phyloP scores from a whole-genome alignment of 2,329 filamentous ascomycete species.

The Colletotrichum liaoningense region DNA sequence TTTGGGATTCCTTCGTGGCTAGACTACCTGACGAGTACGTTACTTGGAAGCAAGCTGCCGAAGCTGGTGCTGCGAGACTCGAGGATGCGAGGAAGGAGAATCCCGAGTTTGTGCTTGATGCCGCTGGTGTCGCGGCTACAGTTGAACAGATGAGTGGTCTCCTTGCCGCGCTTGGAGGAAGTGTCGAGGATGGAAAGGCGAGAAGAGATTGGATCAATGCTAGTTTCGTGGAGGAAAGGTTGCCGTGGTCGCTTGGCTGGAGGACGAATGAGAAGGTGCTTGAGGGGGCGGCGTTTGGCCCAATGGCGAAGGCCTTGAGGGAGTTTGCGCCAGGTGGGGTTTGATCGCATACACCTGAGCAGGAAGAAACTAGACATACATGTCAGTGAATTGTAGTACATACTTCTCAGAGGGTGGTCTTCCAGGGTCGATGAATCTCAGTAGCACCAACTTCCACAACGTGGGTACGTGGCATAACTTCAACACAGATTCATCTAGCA shows the following conservation, averaged over 20 bases:
- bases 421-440: neutral
- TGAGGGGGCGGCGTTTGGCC: neutral
- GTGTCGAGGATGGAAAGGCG: conserved; percentile 10
- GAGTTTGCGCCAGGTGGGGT: conserved; percentile 11
- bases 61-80: conserved; percentile 13
- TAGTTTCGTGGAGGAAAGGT: conserved; percentile 10
- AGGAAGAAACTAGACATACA: neutral
- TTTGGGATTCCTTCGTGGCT: conserved; percentile 7
- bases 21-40: conserved; percentile 8
- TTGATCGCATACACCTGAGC: neutral
- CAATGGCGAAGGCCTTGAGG: conserved; percentile 4
- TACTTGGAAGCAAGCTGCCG: conserved; percentile 18
- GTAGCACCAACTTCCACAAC: neutral
- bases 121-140: neutral
- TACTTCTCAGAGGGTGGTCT: neutral
- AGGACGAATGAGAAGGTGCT: neutral
- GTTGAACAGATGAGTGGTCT: conserved; percentile 18
- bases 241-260: conserved; percentile 12
- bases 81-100: conserved; percentile 17
- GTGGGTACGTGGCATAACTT: neutral
- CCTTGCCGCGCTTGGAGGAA: conserved; percentile 2
- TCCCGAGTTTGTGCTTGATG: neutral
- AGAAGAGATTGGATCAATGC: conserved; percentile 17
- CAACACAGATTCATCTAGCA: neutral
- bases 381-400: neutral